phyloP scores from a whole-genome alignment of 495 filamentous ascomycete species.

The Aspergillus sparsus region DNA sequence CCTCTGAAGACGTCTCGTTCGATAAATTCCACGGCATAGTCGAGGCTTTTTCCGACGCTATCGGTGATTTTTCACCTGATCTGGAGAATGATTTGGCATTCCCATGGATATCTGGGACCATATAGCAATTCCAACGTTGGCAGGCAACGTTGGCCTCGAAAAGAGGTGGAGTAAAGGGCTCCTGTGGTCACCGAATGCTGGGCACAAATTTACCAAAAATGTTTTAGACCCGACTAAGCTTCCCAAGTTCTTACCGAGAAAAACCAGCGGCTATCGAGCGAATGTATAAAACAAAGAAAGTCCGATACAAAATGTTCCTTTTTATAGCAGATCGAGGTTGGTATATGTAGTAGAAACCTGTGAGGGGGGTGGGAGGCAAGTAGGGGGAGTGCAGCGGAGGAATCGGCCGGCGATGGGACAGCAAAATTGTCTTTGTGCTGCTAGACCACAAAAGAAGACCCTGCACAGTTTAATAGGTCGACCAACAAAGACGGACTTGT shows the following conservation, averaged over 20 bases:
- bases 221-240: conserved; percentile 6
- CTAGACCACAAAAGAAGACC: conserved; percentile 10
- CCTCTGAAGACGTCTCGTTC: conserved; percentile 39
- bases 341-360: conserved; percentile 3
- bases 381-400: conserved; percentile 23
- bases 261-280: conserved; percentile 9
- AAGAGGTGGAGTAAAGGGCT: conserved; percentile 6
- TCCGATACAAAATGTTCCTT: conserved; percentile 14
- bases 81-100: conserved; percentile 41
- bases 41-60: conserved; percentile 44
- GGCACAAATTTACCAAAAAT: conserved; percentile 15
- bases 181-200: conserved; percentile 1
- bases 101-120: conserved; percentile 50
- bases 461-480: conserved; percentile 9
- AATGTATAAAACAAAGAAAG: conserved; percentile 11
- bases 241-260: conserved; percentile 15
- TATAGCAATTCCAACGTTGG: conserved; percentile 43
- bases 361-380: conserved; percentile 10
- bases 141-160: conserved; percentile 30
- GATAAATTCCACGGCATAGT: conserved; percentile 47
- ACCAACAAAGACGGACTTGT: conserved; percentile 12
- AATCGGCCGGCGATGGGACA: conserved; percentile 30
- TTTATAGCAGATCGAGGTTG: background rate
- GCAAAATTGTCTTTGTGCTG: conserved; percentile 28
- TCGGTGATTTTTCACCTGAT: conserved; percentile 45